Base-by-base conservation (phyloP, 2,329 filamentous ascomycete species). In the Fonsecaea pedrosoi region DNA sequence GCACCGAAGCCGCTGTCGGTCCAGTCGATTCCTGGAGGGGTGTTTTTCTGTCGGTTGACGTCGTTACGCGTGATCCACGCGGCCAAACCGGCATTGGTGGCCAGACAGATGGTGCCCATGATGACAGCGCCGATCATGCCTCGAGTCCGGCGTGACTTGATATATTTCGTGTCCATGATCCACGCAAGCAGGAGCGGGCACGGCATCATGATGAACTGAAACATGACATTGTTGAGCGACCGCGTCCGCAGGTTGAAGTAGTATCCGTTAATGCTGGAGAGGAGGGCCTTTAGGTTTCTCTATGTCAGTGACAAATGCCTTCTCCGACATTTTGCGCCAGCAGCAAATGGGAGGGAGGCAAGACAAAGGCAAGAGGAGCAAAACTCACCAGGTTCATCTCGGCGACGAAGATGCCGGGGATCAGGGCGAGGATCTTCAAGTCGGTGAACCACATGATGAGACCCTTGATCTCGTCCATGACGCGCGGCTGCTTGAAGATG, bases 101-200 rank as follows among this genome's bases (percentile, higher is more conserved):
- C 70, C 12, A 66, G 42, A 32, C 60, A 59, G 54, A 71, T 66
- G 15, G 57, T 45, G 15, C 67, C 64, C 30, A 68, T 64, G 15
- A 71, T 57, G 25, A 57, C 32, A 9, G 60, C 62, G 40, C 69
- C 70, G 10, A 70, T 54, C 21, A 71, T 60, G 12, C 69, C 70
- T n/a, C 66, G 56, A 15, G 54, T 25, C 8, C 67, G 62, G 25
- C 70, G 66, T 9, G 65, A 68, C 34, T 66, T 68, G 48, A 70
- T 67, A 38, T 75, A 66, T 6, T 71, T 67, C 37, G 64, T 74
- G 59, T 78, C 77, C 10, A 74, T 74, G 3, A 76, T 25, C 55
- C 73, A 77, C 0, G 75, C 74, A 18, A 72, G 54, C 5, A 61
- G 18, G 3, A 68, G 25, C 1, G 69, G 61, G 37, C 55, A 54